Base-by-base conservation (phyloP, 208 protist species). In the Endotrypanum monterogeii region DNA sequence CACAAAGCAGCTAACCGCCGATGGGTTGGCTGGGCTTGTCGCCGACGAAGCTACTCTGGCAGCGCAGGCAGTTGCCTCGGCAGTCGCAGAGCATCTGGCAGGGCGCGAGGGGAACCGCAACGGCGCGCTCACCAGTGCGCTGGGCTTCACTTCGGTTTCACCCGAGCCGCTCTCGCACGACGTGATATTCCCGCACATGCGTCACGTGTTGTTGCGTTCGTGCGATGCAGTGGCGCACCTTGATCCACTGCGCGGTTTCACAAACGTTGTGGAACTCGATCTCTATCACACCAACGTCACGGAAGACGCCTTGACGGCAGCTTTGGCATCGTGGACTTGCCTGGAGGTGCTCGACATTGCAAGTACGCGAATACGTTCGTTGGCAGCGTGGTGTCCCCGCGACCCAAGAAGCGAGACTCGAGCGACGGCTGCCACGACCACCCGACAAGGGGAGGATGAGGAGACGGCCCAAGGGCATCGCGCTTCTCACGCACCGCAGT, bases 221-320 rank as follows among this genome's bases (percentile, higher is more conserved):
- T 91, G 87, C 54, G 81, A 86, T 25, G 76, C 72, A 23, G 61
- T 91, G 23, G 52, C 48, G 23, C 66, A 85, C 32, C 74, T 91
- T 30, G 32, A 32, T 0, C 62, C 78, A 23, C 75, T 91, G 35
- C 63, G 65, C 16, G 48, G 67, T 7, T 56, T 87, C 35, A 72
- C 73, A 16, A 68, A 67, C 12, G 72, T 91, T 3, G 73, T 71
- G 37, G 82, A 89, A 61, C 82, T 91, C 28, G 87, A 91, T 51
- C 74, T 91, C 1, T 84, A 91, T 68, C 87, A 91, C 82, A 91
- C 87, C n/a, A 70, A 41, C 52, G 72, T 91, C 37, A 76, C 74
- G 44, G 74, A 74, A 0, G 79, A 44, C 18, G 46, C 62, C 37
- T 62, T 88, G 62, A 76, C 80, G 18, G 7, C 60, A 25, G 84